Evolutionary conservation across 495 filamentous ascomycete species (phyloP).

Genomic region (Aspergillus sclerotioniger): DNA sequence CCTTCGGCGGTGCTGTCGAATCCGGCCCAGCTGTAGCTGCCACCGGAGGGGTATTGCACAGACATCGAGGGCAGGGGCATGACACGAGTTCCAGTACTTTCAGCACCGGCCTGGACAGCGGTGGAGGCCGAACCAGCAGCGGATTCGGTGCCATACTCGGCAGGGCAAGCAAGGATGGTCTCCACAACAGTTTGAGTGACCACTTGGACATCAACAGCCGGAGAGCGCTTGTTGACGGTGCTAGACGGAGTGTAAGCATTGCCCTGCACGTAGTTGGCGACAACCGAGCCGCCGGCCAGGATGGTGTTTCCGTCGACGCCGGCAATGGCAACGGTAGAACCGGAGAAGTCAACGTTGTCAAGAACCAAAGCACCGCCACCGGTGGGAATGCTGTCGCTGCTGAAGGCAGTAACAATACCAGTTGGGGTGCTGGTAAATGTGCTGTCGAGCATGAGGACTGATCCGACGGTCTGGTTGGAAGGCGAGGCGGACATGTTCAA

Average conservation of each 20-base stretch:
- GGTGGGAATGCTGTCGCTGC: slow-evolving; percentile 52
- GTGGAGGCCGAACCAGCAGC: slow-evolving; percentile 16
- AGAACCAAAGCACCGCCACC: slow-evolving; percentile 78
- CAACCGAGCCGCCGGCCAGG: slow-evolving; percentile 66
- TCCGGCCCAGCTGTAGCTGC: not conserved
- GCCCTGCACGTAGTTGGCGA: slow-evolving; percentile 74
- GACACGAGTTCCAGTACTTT: not conserved
- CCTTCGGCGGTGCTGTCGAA: not conserved
- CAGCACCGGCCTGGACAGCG: slow-evolving; percentile 3
- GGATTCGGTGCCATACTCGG: not conserved
- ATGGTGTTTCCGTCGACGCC: slow-evolving; percentile 54
- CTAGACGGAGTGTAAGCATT: slow-evolving; percentile 55
- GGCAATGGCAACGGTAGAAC: slow-evolving; percentile 53
- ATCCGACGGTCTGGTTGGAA: slow-evolving; percentile 68
- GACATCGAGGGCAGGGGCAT: not conserved
- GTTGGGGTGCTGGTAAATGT: slow-evolving; percentile 68
- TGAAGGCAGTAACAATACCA: slow-evolving; percentile 72
- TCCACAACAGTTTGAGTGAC: slow-evolving; percentile 30
- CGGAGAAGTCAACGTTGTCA: slow-evolving; percentile 80
- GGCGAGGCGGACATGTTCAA: slow-evolving; percentile 75
- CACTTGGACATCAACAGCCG: slow-evolving; percentile 17
- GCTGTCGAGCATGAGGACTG: slow-evolving; percentile 78
- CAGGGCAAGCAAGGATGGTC: slow-evolving; percentile 13
- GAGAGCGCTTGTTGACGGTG: slow-evolving; percentile 28
- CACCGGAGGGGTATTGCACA: not conserved